A percentile compares a stretch with the other conserved stretches of the same genome.
Evolutionary conservation across 2,329 filamentous ascomycete genomes (phyloP).

Genomic region (Neospermospora avenae): DNA sequence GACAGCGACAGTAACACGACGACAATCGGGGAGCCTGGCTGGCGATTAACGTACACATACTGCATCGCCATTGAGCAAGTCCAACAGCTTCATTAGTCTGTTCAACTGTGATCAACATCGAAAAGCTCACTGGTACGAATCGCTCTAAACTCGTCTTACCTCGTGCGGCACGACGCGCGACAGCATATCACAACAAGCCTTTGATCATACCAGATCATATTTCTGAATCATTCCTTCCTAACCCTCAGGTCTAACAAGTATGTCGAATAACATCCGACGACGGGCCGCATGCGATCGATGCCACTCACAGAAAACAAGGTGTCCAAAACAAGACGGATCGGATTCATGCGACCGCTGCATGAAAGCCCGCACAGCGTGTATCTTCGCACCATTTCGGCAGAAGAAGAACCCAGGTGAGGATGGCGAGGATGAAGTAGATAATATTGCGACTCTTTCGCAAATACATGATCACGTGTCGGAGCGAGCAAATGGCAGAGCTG

Average conservation of each 20-base stretch:
- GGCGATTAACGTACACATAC: no score
- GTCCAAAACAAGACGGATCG: constrained; percentile 40
- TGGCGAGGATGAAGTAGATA: not conserved
- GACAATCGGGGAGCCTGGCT: no score
- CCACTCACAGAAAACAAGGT: constrained; percentile 47
- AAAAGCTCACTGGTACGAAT: no score
- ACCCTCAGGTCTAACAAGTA: constrained; percentile 1
- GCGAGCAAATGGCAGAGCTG: not conserved
- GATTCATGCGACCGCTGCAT: constrained; percentile 41
- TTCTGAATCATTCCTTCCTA: not conserved
- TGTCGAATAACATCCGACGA: constrained; percentile 24
- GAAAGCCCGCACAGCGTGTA: constrained; percentile 40
- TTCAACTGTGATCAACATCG: no score
- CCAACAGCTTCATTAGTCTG: no score
- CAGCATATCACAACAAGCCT: no score
- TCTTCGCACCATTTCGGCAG: constrained; percentile 42
- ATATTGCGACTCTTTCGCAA: not conserved
- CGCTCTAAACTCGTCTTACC: no score
- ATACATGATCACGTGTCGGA: not conserved
- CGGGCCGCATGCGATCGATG: constrained; percentile 43
- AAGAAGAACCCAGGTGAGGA: constrained; percentile 18
- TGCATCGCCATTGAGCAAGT: no score
- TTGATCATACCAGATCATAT: not conserved
- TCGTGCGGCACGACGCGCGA: no score
- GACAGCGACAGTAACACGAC: no score